Evolutionary conservation across 495 filamentous ascomycete genomes (phyloP).

Genomic region (Aspergillus avenaceus): DNA sequence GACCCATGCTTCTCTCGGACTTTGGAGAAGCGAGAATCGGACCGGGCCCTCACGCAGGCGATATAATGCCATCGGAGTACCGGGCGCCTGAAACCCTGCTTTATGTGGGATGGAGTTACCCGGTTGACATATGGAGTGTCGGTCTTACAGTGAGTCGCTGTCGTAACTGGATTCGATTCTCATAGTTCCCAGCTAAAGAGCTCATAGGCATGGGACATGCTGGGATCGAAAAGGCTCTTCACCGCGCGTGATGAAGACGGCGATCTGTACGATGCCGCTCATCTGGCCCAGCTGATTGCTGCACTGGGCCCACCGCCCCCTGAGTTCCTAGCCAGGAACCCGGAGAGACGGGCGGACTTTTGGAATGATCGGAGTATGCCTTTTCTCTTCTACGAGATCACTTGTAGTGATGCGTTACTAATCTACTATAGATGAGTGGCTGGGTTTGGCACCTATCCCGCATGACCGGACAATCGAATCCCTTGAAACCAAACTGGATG

Average conservation of each 20-base stretch:
- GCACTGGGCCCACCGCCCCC: slow-evolving; percentile 39
- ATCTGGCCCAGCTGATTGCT: slow-evolving; percentile 38
- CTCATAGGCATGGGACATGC: slow-evolving; percentile 42
- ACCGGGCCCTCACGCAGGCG: slow-evolving; percentile 17
- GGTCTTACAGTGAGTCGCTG: slow-evolving; percentile 38
- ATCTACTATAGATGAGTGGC: slow-evolving; percentile 15
- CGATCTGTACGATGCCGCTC: slow-evolving; percentile 35
- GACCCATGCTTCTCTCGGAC: slow-evolving; percentile 23
- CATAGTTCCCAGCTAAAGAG: slow-evolving; percentile 1
- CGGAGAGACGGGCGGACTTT: slow-evolving; percentile 19
- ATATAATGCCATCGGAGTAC: slow-evolving; percentile 38
- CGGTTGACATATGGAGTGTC: slow-evolving; percentile 48
- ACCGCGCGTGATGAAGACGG: slow-evolving; percentile 23
- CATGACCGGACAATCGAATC: slow-evolving; percentile 20
- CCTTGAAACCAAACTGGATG: slow-evolving; percentile 20
- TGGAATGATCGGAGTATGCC: slow-evolving; percentile 24
- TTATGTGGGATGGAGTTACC: slow-evolving; percentile 38
- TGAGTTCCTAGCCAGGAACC: slow-evolving; percentile 28
- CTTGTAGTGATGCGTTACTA: not conserved
- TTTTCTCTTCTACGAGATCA: not conserved
- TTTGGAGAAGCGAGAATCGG: slow-evolving; percentile 33
- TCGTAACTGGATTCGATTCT: slow-evolving; percentile 16
- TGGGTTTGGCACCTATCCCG: slow-evolving; percentile 23
- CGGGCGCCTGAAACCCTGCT: slow-evolving; percentile 33
- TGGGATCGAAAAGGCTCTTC: slow-evolving; percentile 40